These are phyloP conservation scores for Calonectria hongkongensis DNA, from an alignment of 2,329 filamentous ascomycete genomes.

Conservation along the genomic window DNA sequence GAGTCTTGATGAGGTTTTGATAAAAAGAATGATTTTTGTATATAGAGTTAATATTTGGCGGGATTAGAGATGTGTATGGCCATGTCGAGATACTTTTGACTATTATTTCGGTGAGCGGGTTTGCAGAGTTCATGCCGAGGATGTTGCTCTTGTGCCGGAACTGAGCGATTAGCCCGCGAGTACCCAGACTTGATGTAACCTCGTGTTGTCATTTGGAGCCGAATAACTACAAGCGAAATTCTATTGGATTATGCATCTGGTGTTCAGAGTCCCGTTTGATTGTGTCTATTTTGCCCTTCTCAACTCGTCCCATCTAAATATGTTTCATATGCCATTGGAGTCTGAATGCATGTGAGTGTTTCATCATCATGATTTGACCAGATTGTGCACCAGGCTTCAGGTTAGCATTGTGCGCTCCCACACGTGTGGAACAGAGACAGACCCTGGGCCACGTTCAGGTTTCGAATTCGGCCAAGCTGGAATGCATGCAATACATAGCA, in stretches of 20 bases:
- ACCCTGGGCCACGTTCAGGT: slow-evolving; percentile 5
- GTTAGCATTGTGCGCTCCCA: neutral
- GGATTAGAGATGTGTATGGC: slow-evolving; percentile 18
- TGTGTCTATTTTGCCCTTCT: neutral
- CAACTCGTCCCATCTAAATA: neutral
- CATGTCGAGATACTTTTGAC: neutral
- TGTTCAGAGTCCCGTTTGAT: neutral
- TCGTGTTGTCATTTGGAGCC: slow-evolving; percentile 11
- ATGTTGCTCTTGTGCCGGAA: slow-evolving; percentile 12
- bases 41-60: slow-evolving; percentile 16
- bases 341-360: neutral
- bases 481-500: neutral
- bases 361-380: neutral
- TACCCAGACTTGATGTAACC: slow-evolving; percentile 13
- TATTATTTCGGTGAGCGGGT: slow-evolving; percentile 14
- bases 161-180: slow-evolving; percentile 10
- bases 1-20: slow-evolving; percentile 16
- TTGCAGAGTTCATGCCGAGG: slow-evolving; percentile 18
- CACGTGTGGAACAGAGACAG: slow-evolving; percentile 20
- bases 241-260: slow-evolving; percentile 1
- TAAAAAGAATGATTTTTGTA: neutral
- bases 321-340: neutral
- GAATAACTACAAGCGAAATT: slow-evolving; percentile 5
- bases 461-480: slow-evolving; percentile 6
- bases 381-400: neutral